These are phyloP conservation scores for Apiospora arundinis DNA, from an alignment of 2,329 filamentous ascomycete species.

Conservation along the genomic window DNA sequence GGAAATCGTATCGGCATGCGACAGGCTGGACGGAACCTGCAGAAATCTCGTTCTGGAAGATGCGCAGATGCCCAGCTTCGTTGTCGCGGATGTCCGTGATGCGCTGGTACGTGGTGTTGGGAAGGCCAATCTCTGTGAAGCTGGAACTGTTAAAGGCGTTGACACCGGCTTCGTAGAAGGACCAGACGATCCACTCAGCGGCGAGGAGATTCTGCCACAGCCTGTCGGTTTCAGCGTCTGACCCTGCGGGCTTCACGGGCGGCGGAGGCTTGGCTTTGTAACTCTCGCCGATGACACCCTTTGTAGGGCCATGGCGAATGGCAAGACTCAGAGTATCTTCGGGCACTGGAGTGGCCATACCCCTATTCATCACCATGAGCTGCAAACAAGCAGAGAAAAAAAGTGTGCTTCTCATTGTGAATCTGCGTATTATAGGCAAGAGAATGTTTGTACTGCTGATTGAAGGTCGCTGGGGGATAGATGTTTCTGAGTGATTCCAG, in stretches of 20 bases:
- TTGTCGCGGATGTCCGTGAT: slow-evolving; percentile 49
- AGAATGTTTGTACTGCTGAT: too few relatives aligned
- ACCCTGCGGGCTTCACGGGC: too few relatives aligned
- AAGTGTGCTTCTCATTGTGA: background rate
- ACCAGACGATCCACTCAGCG: slow-evolving; percentile 52
- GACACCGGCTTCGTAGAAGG: slow-evolving; percentile 49
- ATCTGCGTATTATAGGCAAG: background rate
- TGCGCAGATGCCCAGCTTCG: slow-evolving; percentile 51
- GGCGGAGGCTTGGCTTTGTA: too few relatives aligned
- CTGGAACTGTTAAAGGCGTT: slow-evolving; percentile 44
- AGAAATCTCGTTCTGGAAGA: slow-evolving; percentile 51
- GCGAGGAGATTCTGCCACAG: slow-evolving; percentile 52
- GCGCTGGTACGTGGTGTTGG: slow-evolving; percentile 43
- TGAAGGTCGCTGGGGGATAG: background rate
- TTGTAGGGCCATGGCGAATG: background rate
- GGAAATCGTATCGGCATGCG: slow-evolving; percentile 31
- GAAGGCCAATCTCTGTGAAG: slow-evolving; percentile 40
- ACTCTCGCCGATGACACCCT: background rate
- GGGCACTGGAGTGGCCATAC: background rate
- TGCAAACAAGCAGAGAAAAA: background rate
- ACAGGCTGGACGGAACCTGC: slow-evolving; percentile 47
- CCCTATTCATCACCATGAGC: background rate
- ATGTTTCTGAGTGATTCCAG: background rate
- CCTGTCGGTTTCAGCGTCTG: too few relatives aligned
- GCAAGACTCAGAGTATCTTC: background rate